A percentile compares a stretch with the other conserved stretches of the same genome.
These are phyloP conservation scores for Beauveria varroae DNA, from an alignment of 2,329 filamentous ascomycete species.

Conservation along the genomic window DNA sequence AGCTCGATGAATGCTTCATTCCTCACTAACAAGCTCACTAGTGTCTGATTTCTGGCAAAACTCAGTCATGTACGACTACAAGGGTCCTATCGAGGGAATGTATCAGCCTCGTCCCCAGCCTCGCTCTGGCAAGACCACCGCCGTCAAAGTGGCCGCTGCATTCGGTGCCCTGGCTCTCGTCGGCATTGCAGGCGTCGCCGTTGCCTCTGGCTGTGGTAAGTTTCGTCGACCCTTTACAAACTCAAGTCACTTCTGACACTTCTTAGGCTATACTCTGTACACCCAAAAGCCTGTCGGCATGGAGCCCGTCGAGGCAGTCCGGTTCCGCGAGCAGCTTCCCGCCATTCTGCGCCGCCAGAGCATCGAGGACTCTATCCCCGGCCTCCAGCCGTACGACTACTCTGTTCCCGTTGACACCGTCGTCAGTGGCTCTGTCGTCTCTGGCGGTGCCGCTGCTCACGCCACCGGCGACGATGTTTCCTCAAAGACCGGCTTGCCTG, in stretches of 20 bases:
- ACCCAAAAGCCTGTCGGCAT: neutral
- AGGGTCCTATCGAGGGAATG: neutral
- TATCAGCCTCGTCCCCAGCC: neutral
- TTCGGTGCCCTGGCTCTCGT: slow-evolving; percentile 3
- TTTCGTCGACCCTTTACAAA: neutral
- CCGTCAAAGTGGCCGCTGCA: neutral
- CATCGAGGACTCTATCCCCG: neutral
- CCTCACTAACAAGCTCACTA: neutral
- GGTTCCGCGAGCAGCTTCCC: slow-evolving; percentile 2
- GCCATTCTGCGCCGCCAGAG: slow-evolving; percentile 5
- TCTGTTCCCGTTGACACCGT: neutral
- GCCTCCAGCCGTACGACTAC: slow-evolving; percentile 10
- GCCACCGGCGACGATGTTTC: neutral
- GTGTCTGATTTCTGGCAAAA: neutral
- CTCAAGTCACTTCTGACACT: neutral
- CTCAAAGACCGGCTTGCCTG: neutral
- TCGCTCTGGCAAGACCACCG: neutral
- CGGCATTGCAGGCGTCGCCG: neutral
- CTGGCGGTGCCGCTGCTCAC: neutral
- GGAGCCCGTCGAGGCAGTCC: neutral
- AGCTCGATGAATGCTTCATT: neutral
- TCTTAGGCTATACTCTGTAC: neutral
- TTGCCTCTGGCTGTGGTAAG: slow-evolving; percentile 7
- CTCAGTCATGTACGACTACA: neutral
- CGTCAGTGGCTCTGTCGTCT: neutral